Evolutionary conservation across 2,329 filamentous ascomycete species (phyloP), one percentile per base, ranked within the genome.

Genomic region (Ophiocordyceps polyrhachis-furcata): DNA sequence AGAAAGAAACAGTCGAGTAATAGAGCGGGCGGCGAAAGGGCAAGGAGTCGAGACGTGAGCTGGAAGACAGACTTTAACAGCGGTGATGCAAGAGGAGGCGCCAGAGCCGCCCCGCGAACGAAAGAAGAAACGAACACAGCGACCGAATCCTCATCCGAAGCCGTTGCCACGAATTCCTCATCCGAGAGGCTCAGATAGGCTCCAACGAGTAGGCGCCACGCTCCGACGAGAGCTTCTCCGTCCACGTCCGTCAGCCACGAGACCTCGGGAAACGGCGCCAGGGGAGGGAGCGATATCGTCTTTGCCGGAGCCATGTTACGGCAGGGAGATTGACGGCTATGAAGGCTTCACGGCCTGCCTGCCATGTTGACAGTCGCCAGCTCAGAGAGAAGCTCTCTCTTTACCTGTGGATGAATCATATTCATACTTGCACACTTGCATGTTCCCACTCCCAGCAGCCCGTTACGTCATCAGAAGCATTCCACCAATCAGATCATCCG

Each of bases 221-320:
- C 79, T 49, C 82, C 74, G 42, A 93, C 65, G 57, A 82, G 86
- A 29, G 74, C 69, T 50, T 81, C 70, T 87, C 76, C 63, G 37
- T 71, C 67, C 48, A 94, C 72, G 51, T 73, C 72, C 51, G 73
- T 71, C 55, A 78, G 77, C 65, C 86, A 77, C 45, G 68, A 65
- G 31, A 73, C 65, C 49, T 79, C 72, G 17, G 88, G 89, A 53
- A 91, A 87, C 19, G 82, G 74, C 46, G 82, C 86, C 61, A 95
- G 71, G 31, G 79, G 71, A 40, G 86, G 86, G 43, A 88, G 64
- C 14, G 32, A 28, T 40, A 28, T 46, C 32, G 25, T 37, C 5
- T 32, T 8, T 15, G 14, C 38, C 15, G 13, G 20, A 44, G 19
- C 29, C 19, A 35, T 20, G 14, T 19, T 23, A 15, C 11, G 8